Evolutionary conservation across 768 basidiomycete species (phyloP).

Genomic region (Postia placenta): DNA sequence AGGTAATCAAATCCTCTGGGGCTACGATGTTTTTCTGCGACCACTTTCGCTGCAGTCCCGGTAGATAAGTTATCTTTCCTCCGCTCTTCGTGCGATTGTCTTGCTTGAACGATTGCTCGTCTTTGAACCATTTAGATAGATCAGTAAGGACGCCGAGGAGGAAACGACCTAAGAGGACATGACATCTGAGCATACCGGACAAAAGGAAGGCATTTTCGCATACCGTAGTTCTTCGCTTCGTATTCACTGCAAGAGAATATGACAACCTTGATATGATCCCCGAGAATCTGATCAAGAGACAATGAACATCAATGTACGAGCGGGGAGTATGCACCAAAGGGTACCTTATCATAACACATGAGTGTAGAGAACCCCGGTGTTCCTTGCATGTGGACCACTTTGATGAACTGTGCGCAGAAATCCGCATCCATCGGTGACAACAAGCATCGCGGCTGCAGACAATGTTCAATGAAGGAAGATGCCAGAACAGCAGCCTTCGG

Average conservation of each 20-base stretch:
- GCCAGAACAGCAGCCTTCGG: conserved; percentile 46
- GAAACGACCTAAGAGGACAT: conserved; percentile 67
- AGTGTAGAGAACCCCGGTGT: conserved; percentile 86
- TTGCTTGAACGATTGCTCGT: conserved; percentile 67
- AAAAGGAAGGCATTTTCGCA: conserved; percentile 11
- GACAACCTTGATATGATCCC: conserved; percentile 76
- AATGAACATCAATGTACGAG: not conserved
- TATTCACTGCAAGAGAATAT: conserved; percentile 94
- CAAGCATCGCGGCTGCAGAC: conserved; percentile 86
- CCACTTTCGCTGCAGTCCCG: conserved; percentile 60
- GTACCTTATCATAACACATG: conserved; percentile 78
- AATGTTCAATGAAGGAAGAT: conserved; percentile 75
- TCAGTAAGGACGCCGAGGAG: conserved; percentile 73
- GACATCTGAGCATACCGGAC: conserved; percentile 2
- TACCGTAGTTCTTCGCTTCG: conserved; percentile 93
- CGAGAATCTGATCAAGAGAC: conserved; percentile 66
- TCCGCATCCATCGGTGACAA: conserved; percentile 97
- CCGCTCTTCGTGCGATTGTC: conserved; percentile 63
- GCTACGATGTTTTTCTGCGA: conserved; percentile 37
- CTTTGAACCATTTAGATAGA: conserved; percentile 71
- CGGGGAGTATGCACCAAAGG: not conserved
- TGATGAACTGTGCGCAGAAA: conserved; percentile 88
- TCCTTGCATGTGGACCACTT: conserved; percentile 80
- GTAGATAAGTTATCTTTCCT: conserved; percentile 55
- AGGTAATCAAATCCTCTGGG: conserved; percentile 53